Base-by-base conservation (phyloP, 768 basidiomycete genomes). In the Mycena chlorophos region DNA sequence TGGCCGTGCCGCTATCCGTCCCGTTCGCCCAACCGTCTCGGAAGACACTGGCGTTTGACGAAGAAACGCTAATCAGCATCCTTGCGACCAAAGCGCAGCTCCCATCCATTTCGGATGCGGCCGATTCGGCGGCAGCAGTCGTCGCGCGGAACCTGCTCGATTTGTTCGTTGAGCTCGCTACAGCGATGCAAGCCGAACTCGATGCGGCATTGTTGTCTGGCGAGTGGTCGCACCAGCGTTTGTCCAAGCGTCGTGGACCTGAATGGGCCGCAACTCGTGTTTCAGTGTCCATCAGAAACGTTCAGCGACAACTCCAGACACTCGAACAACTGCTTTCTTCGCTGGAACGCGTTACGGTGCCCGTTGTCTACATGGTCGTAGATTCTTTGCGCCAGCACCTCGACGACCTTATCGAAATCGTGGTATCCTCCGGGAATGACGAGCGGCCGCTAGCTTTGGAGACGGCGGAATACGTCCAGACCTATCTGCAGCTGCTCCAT, bases 91-190 rank as follows among this genome's bases (percentile, higher is more conserved):
- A 61, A 22, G 50, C 25, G 13, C 65, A 64, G 19, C 45, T 72
- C 1, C 67, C 70, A 2, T 61, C 61, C 19, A 65, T 70, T 5
- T 54, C 54, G n/a, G 64, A 67, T 14, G 64, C 66, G 52, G 58
- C 64, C 2, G 60, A 67, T 5, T 76, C 75, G 3, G 63, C 71
- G 4, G 63, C 66, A 3, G 53, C 66, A 17, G 68, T 71, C 17
- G 67, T 76, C 14, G 66, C 72, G 3, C 66, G 71, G 37, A 61
- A 65, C 27, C 56, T 74, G 4, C 58, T 75, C 13, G 74, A 76
- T 57, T 65, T 67, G 61, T 69, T 73, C 42, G 50, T 69, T 27
- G 70, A 73, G 26, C 63, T 65, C 16, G 56, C 62, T 2, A 28
- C 52, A 4, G 43, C 46, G 13, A 58, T 72, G 20, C 67, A 72